Conservation (phyloP, 1,284 basidiomycete genomes). For the Rhizoctonia solani region DNA sequence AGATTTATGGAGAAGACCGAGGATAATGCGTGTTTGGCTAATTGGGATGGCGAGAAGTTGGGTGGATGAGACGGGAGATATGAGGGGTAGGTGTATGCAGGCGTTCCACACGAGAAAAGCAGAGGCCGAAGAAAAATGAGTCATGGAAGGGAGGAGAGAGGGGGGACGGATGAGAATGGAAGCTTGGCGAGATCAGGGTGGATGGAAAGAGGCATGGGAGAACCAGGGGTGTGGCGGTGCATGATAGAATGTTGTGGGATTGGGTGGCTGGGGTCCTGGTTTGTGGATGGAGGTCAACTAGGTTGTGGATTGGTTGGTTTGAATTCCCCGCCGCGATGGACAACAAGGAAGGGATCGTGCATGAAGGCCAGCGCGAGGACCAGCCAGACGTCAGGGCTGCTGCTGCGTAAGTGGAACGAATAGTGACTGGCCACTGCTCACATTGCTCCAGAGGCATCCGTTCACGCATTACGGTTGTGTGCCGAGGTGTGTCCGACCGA, state of each 20-base stretch:
- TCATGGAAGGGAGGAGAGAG: too few relatives aligned
- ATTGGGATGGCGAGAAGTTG: too few relatives aligned
- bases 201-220: neutral
- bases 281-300: too few relatives aligned
- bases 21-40: too few relatives aligned
- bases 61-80: too few relatives aligned
- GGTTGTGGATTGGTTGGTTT: slow-evolving; percentile 1
- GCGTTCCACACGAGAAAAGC: too few relatives aligned
- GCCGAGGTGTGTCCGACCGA: slow-evolving; percentile 61
- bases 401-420: slow-evolving; percentile 17
- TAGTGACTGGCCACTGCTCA: neutral
- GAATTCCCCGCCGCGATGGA: slow-evolving; percentile 27
- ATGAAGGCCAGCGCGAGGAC: slow-evolving; percentile 20
- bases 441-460: slow-evolving; percentile 52
- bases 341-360: slow-evolving; percentile 28
- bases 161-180: too few relatives aligned
- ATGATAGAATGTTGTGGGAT: slow-evolving; percentile 23
- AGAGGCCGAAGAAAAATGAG: too few relatives aligned
- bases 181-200: neutral
- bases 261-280: slow-evolving; percentile 13
- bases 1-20: too few relatives aligned
- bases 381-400: slow-evolving; percentile 2
- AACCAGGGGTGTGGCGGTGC: slow-evolving; percentile 5
- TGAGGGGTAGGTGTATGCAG: too few relatives aligned
- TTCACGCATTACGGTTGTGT: slow-evolving; percentile 77